A percentile compares a stretch with the other conserved stretches of the same genome.
phyloP scores from a whole-genome alignment of 768 basidiomycete genomes.

The Leccinum incarnatum region DNA sequence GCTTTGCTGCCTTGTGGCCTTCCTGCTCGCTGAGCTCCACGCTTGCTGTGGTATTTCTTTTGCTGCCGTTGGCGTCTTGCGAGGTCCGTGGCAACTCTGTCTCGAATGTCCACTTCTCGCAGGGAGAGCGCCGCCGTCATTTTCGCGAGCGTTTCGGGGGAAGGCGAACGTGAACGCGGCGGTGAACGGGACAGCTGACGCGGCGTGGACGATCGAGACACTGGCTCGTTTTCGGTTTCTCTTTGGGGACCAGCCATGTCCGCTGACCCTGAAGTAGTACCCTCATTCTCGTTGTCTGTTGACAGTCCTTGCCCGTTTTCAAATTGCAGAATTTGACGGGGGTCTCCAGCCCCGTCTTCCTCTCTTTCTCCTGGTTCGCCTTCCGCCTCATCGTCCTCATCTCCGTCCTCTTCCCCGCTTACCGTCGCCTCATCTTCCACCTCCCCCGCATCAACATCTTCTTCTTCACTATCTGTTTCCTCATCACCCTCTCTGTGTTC shows the following conservation, averaged over 20 bases:
- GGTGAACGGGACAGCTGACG: slow-evolving; percentile 50
- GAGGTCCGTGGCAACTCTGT: slow-evolving; percentile 62
- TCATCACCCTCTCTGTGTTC: slow-evolving; percentile 31
- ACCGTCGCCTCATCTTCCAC: slow-evolving; percentile 33
- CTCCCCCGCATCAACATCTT: slow-evolving; percentile 38
- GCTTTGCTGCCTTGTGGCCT: slow-evolving; percentile 81
- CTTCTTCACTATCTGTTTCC: slow-evolving; percentile 33
- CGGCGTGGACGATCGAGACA: slow-evolving; percentile 28
- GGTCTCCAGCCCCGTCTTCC: slow-evolving; percentile 27
- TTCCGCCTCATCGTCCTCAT: slow-evolving; percentile 37
- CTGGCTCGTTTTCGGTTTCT: slow-evolving; percentile 11
- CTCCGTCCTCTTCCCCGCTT: slow-evolving; percentile 30
- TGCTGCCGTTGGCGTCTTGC: slow-evolving; percentile 62
- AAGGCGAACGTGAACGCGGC: slow-evolving; percentile 47
- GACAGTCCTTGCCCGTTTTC: slow-evolving; percentile 9
- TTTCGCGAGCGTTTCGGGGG: slow-evolving; percentile 42
- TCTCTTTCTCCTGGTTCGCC: slow-evolving; percentile 38
- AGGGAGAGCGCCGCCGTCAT: slow-evolving; percentile 42
- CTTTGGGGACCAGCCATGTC: slow-evolving; percentile 2
- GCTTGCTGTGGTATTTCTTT: slow-evolving; percentile 77
- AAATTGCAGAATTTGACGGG: slow-evolving; percentile 6
- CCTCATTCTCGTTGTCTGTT: slow-evolving; percentile 1
- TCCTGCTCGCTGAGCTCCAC: slow-evolving; percentile 58
- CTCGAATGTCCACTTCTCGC: slow-evolving; percentile 43
- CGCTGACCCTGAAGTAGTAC: not conserved